phyloP scores from a whole-genome alignment of 495 filamentous ascomycete species.

The Hypoxylon perforatum region DNA sequence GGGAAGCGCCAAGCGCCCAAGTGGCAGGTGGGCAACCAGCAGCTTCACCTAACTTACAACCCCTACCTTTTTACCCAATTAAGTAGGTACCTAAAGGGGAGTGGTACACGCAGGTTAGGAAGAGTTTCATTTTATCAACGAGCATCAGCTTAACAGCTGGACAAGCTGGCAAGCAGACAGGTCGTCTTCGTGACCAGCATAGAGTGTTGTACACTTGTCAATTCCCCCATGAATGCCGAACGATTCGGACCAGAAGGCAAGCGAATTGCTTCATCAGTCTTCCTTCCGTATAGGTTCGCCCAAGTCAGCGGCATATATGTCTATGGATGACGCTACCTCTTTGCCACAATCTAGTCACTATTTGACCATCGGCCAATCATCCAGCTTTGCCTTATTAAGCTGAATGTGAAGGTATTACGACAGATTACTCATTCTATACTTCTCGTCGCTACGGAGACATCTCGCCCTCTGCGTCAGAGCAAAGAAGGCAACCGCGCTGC shows the following conservation, averaged over 20 bases:
- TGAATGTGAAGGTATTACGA: background rate
- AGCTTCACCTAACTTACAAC: background rate
- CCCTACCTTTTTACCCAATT: background rate
- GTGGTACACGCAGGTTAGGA: no score
- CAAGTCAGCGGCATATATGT: no score
- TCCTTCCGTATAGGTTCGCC: no score
- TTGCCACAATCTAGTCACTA: background rate
- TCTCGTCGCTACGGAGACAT: background rate
- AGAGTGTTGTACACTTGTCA: no score
- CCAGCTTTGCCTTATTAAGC: background rate
- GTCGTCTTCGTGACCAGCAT: no score
- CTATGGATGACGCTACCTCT: background rate
- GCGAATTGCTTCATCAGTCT: no score
- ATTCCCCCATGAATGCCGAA: no score
- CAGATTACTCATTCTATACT: background rate
- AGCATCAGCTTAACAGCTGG: no score
- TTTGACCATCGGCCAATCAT: background rate
- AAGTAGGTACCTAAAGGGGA: background rate
- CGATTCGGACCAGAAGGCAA: no score
- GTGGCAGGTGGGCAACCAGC: background rate
- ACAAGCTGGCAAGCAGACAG: no score
- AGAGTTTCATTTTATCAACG: no score
- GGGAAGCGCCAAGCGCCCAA: background rate
- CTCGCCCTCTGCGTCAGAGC: background rate
- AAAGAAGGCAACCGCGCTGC: background rate